phyloP scores from a whole-genome alignment of 140 eudicot genomes.

The Oenanthe javanica region DNA sequence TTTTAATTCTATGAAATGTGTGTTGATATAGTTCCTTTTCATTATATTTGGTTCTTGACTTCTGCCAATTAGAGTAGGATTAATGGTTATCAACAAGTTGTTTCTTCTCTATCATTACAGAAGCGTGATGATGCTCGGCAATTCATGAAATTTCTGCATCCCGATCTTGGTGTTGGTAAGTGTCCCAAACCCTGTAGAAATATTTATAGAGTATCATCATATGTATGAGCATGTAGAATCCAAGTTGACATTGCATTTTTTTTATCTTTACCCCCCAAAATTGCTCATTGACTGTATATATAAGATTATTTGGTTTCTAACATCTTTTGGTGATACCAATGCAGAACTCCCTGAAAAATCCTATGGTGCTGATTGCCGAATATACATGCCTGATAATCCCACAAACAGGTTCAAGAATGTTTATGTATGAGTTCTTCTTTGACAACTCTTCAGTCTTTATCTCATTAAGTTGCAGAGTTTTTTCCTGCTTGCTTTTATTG shows the following conservation, averaged over 20 bases:
- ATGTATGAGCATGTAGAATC: neutral
- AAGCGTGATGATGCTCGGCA: conserved; percentile 97
- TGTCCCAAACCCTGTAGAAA: conserved; percentile 6
- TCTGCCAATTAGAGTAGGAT: neutral
- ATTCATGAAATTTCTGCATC: conserved; percentile 89
- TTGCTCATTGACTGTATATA: neutral
- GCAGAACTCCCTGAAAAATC: conserved; percentile 98
- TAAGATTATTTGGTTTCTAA: neutral
- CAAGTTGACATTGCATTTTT: conserved; percentile 1
- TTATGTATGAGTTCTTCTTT: conserved; percentile 85
- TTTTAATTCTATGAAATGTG: neutral
- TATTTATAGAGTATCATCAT: neutral
- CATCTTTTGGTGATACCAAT: conserved; percentile 1
- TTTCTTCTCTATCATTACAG: conserved; percentile 32
- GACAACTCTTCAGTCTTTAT: conserved; percentile 16
- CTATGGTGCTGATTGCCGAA: conserved; percentile 90
- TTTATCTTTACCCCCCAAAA: neutral
- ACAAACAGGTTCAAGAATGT: conserved; percentile 96
- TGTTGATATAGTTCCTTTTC: neutral
- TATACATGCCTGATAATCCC: conserved; percentile 80
- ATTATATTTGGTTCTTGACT: neutral
- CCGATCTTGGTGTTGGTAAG: conserved; percentile 93
- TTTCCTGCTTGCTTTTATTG: neutral
- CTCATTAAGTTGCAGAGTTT: conserved; percentile 3
- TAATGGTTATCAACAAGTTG: conserved; percentile 13